Percentiles rank a stretch among this genome's conserved stretches.
These are phyloP conservation scores for Cystobasidium pallidum DNA, from an alignment of 1,284 basidiomycete species.

Conservation along the genomic window DNA sequence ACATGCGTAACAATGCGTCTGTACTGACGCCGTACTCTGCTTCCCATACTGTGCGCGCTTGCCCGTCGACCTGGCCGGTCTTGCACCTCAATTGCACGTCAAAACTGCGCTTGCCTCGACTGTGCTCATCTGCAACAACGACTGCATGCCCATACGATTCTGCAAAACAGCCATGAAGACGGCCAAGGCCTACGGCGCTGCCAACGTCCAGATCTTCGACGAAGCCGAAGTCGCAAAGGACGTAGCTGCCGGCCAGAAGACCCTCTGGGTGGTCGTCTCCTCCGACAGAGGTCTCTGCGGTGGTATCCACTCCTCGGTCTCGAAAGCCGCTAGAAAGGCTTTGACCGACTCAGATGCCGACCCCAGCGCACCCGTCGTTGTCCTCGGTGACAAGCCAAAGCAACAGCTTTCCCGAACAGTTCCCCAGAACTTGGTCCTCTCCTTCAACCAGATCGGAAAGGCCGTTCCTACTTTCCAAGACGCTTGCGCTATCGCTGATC, in stretches of 20 bases:
- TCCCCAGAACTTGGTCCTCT: constrained; percentile 72
- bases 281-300: constrained; percentile 99
- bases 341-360: constrained; percentile 54
- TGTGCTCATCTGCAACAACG: neutral
- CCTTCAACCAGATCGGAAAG: constrained; percentile 97
- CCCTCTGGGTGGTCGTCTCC: constrained; percentile 60
- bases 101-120: neutral
- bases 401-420: constrained; percentile 77
- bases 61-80: too few species aligned
- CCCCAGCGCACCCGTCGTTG: constrained; percentile 70
- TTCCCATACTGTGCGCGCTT: too few species aligned
- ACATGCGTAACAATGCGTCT: neutral
- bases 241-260: constrained; percentile 63
- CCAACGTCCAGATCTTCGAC: constrained; percentile 89
- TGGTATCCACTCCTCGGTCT: constrained; percentile 98
- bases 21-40: too few species aligned
- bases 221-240: constrained; percentile 62
- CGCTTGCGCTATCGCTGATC: constrained; percentile 88
- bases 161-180: constrained; percentile 76
- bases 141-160: constrained; percentile 42
- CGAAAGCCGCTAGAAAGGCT: constrained; percentile 80
- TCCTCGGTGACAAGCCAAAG: constrained; percentile 98
- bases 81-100: neutral
- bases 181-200: constrained; percentile 91
- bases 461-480: constrained; percentile 97